A percentile compares a stretch with the other conserved stretches of the same genome.
These are phyloP conservation scores for Globisporangium carolinianum DNA, from an alignment of 352 stramenopile species.

Conservation along the genomic window DNA sequence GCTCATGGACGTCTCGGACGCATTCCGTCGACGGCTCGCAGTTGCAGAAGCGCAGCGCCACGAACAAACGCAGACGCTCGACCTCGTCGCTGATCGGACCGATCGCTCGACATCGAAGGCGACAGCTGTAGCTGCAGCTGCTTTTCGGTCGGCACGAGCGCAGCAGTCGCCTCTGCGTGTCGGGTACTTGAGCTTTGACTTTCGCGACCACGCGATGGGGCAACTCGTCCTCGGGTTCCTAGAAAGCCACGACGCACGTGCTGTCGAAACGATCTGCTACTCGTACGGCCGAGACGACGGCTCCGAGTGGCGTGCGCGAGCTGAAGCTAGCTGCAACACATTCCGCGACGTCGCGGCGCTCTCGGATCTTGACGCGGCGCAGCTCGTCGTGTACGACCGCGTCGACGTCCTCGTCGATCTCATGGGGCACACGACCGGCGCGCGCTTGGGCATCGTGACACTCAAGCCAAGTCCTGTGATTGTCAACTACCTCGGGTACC, in stretches of 20 bases:
- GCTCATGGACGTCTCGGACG: conserved; percentile 44
- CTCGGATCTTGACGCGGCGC: conserved; percentile 48
- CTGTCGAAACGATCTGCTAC: conserved; percentile 55
- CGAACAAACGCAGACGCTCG: conserved; percentile 32
- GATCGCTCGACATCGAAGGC: background rate
- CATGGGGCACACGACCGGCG: conserved; percentile 88
- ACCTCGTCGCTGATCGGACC: conserved; percentile 12
- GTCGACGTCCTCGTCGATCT: conserved; percentile 89
- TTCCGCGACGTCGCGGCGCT: conserved; percentile 60
- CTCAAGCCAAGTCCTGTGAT: conserved; percentile 53
- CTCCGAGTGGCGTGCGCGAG: conserved; percentile 48
- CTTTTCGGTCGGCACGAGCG: conserved; percentile 11
- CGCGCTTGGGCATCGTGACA: conserved; percentile 51
- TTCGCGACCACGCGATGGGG: conserved; percentile 91
- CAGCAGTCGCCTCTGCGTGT: conserved; percentile 38
- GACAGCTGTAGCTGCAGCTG: background rate
- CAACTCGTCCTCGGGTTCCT: conserved; percentile 85
- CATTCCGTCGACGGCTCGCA: conserved; percentile 40
- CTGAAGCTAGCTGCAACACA: conserved; percentile 35
- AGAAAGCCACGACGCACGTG: conserved; percentile 49
- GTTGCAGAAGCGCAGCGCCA: conserved; percentile 17
- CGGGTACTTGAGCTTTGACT: conserved; percentile 88
- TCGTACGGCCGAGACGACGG: conserved; percentile 80
- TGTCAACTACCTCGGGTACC: conserved; percentile 90
- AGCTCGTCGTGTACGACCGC: conserved; percentile 39